These are phyloP conservation scores for Sclerotinia nivalis DNA, from an alignment of 2,329 filamentous ascomycete genomes.

Conservation along the genomic window DNA sequence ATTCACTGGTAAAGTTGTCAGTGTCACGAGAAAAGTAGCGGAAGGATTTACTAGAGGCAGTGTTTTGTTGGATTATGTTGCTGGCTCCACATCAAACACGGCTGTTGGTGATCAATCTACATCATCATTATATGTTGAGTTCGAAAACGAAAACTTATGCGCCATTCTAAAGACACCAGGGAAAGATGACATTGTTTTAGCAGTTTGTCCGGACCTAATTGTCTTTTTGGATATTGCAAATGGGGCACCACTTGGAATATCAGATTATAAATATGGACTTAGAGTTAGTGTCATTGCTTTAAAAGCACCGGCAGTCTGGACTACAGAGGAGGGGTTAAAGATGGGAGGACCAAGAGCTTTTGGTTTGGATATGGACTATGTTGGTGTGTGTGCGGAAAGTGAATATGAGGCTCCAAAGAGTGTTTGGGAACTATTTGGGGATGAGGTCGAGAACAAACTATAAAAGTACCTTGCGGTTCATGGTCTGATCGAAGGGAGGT, in stretches of 20 bases:
- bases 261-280: slow-evolving; percentile 53
- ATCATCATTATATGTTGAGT: slow-evolving; percentile 33
- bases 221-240: slow-evolving; percentile 48
- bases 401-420: slow-evolving; percentile 36
- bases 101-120: neutral
- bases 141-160: slow-evolving; percentile 40
- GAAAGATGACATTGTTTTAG: slow-evolving; percentile 32
- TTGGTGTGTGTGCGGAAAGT: slow-evolving; percentile 28
- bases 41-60: slow-evolving; percentile 39
- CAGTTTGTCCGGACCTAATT: slow-evolving; percentile 39
- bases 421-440: slow-evolving; percentile 38
- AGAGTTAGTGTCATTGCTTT: slow-evolving; percentile 53
- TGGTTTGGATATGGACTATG: slow-evolving; percentile 39
- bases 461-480: neutral
- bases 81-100: neutral
- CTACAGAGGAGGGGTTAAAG: slow-evolving; percentile 42
- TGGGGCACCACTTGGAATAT: slow-evolving; percentile 52
- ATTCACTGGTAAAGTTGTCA: slow-evolving; percentile 39
- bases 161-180: slow-evolving; percentile 31
- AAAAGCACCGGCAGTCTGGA: slow-evolving; percentile 53
- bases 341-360: slow-evolving; percentile 47
- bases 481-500: neutral
- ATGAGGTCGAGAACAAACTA: neutral
- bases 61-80: slow-evolving; percentile 33
- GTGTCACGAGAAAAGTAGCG: slow-evolving; percentile 35